Base-by-base conservation (phyloP, 2,329 filamentous ascomycete genomes). In the Cercospora sp. region DNA sequence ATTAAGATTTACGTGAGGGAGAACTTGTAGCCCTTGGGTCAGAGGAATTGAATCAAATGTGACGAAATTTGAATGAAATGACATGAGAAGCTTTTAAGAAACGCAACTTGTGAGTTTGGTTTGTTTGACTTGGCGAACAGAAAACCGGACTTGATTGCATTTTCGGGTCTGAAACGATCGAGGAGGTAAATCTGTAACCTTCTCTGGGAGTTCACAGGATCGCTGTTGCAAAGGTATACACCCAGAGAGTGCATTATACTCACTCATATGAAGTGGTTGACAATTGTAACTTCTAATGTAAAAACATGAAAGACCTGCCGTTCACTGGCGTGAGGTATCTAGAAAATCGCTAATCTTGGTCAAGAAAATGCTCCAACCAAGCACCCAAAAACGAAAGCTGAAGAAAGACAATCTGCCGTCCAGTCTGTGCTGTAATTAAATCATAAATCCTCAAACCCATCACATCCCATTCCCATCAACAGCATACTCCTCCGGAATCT, bases 401-500 rank as follows among this genome's bases (percentile, higher is more conserved):
- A 53, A 66, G 18, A 53, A 55, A 30, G 31, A 6, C 23, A 28
- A 12, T 55, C 48, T 55, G 48, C 48, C 48, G 48, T 28, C 48
- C 2, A 55, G 8, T 55, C 23, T 5, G 5, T 13, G n/a, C 18
- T 16, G 20, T 16, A n/a, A 55, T 26, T 26, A 55, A 55, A 55
- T 55, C 36, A n/a, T n/a, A n/a, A 42, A 42, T 3, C 20, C 18
- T 26, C 45, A 51, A 26, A 13, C 3, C 2, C 5, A 1, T 51
- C 26, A 62, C 48, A 39, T 62, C 33, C 63, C 66, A 26, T 65
- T 65, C 36, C 66, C 28, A 18, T 65, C 42, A 18, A 62, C 28
- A 12, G 26, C 26, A 65, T 71, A 73, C 63, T 77, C 66, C 4
- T 65, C 71, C 12, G 74, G 75, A 36, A 75, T 67, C 20, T 78